phyloP scores from a whole-genome alignment of 768 basidiomycete genomes.

The Pulveroboletus sp. region DNA sequence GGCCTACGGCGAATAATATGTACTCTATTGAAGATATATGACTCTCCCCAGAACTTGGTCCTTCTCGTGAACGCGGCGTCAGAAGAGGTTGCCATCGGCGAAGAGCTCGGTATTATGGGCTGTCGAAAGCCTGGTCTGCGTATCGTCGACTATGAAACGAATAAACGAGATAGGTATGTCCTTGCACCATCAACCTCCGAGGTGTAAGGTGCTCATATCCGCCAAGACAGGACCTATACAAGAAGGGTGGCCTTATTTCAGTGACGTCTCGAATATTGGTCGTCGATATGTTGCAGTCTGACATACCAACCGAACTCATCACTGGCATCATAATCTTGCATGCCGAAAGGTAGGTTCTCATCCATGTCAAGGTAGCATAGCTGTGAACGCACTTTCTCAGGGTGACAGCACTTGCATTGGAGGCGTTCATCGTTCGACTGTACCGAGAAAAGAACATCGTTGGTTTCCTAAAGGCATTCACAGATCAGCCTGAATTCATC shows the following conservation, averaged over 20 bases:
- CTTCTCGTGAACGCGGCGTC: slow-evolving; percentile 78
- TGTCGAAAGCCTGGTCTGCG: slow-evolving; percentile 82
- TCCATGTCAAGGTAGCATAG: neutral
- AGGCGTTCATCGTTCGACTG: slow-evolving; percentile 90
- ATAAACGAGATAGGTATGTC: slow-evolving; percentile 69
- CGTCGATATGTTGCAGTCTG: slow-evolving; percentile 87
- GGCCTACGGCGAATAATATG: slow-evolving; percentile 81
- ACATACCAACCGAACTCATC: slow-evolving; percentile 80
- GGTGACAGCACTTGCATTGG: slow-evolving; percentile 76
- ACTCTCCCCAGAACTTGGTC: slow-evolving; percentile 77
- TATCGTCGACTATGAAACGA: slow-evolving; percentile 78
- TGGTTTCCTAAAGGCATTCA: slow-evolving; percentile 95
- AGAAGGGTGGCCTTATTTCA: slow-evolving; percentile 81
- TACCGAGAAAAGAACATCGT: slow-evolving; percentile 85
- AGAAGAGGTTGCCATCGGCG: slow-evolving; percentile 89
- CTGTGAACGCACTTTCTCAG: slow-evolving; percentile 35
- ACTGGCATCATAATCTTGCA: slow-evolving; percentile 88
- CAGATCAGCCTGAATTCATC: slow-evolving; percentile 94
- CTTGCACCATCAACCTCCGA: neutral
- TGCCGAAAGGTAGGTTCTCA: slow-evolving; percentile 70
- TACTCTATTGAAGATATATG: slow-evolving; percentile 89
- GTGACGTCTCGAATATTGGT: slow-evolving; percentile 93
- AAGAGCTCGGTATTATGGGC: slow-evolving; percentile 90
- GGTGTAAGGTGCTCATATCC: slow-evolving; percentile 8
- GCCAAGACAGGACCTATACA: slow-evolving; percentile 76